Evolutionary conservation across 2,329 filamentous ascomycete species (phyloP), one percentile per base, ranked within the genome.

Genomic region (Cladobotryum mycophilum): DNA sequence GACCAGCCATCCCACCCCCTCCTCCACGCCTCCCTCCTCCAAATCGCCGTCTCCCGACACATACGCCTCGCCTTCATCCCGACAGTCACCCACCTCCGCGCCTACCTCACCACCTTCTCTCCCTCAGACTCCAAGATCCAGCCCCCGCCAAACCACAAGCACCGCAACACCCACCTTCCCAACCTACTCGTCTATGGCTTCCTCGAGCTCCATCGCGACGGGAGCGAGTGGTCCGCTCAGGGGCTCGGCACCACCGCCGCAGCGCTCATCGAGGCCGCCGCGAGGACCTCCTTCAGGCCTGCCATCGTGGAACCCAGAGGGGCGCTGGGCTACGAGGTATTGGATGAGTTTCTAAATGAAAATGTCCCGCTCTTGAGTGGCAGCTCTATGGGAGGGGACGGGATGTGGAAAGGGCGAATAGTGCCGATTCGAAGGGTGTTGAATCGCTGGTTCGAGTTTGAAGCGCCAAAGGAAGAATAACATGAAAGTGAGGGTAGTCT

Each of bases 211-310:
- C 88, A 91, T 63, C 76, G 79, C 20, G 75, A 80, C 48, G 86
- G 84, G 0, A 82, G 82, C 55, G 84, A 88, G 53, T 90, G 86
- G 79, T 89, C 85, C 46, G 85, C 83, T 0, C 87, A 90, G 66
- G 88, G 86, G 0, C 64, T 91, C 12, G 76, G 79, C 17, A 75
- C 76, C 51, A 84, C 82, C 1, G 73, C 82, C n/a, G 76, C 86
- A 2, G 68, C 73, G 0, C 66, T 87, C 2, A 76, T 88, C 8
- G 85, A 89, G 52, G 75, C 79, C 2, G 83, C 82, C 0, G 60
- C 61, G 35, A 70, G 74, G 15, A 64, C 67, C 6, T 65, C 62
- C 1, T 73, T 79, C 55, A 64, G 60, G 17, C 68, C 76, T 4
- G 66, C 76, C 3, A 52, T 82, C 7, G 57, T 77, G 3, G 80